A percentile compares a stretch with the other conserved stretches of the same genome.
Conservation (phyloP, 306 rosid genomes). For the Sophora flavescens region DNA sequence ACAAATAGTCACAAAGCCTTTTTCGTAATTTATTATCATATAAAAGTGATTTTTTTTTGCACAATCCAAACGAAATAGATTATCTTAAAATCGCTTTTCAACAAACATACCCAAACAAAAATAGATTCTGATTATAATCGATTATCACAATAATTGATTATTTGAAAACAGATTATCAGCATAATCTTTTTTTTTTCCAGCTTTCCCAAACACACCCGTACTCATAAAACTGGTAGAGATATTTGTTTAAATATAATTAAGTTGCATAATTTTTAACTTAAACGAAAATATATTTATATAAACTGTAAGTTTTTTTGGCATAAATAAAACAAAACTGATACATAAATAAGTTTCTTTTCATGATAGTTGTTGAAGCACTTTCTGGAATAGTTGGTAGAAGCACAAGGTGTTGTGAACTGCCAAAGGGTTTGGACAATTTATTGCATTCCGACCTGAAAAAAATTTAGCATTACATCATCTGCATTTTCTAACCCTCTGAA, state of each 20-base stretch:
- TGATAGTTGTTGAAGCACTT: slow-evolving; percentile 25
- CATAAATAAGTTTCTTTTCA: slow-evolving; percentile 10
- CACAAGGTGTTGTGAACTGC: slow-evolving; percentile 43
- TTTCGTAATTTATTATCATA: too few species aligned
- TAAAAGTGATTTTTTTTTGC: too few species aligned
- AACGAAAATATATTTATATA: neutral
- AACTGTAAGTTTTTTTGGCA: neutral
- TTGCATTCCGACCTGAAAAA: slow-evolving; percentile 39
- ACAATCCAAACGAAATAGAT: too few species aligned
- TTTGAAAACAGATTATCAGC: too few species aligned
- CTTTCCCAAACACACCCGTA: too few species aligned
- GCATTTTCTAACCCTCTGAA: slow-evolving; percentile 33
- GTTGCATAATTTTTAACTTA: too few species aligned
- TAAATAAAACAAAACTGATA: neutral
- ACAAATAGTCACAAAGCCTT: too few species aligned
- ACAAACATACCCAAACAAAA: too few species aligned
- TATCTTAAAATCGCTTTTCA: too few species aligned
- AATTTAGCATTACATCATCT: slow-evolving; percentile 48
- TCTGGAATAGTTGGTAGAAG: slow-evolving; percentile 43
- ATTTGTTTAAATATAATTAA: neutral
- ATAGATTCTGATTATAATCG: too few species aligned
- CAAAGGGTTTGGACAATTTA: slow-evolving; percentile 42
- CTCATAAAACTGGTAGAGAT: neutral
- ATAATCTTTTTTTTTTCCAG: too few species aligned
- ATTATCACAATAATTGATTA: too few species aligned